phyloP scores from a whole-genome alignment of 1,284 basidiomycete species.

The Tilletia setariae region DNA sequence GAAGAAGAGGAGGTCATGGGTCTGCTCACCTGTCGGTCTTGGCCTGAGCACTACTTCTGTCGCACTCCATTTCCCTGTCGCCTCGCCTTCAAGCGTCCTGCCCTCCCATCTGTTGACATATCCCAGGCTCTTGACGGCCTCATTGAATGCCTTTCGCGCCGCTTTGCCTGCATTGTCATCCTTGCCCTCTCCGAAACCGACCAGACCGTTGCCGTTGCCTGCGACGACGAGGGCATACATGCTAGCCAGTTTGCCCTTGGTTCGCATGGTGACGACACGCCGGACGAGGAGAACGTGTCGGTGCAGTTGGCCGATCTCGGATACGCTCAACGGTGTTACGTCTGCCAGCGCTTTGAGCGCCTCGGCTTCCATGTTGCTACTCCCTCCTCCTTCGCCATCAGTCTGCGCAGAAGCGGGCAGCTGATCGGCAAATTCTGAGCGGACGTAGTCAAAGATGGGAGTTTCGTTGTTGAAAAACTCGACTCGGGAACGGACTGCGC shows the following conservation, averaged over 20 bases:
- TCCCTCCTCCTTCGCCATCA: background rate
- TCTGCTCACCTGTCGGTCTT: conserved; percentile 62
- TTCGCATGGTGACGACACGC: conserved; percentile 74
- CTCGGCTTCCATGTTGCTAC: background rate
- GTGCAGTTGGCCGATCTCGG: conserved; percentile 45
- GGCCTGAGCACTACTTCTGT: conserved; percentile 79
- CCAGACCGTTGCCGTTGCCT: conserved; percentile 77
- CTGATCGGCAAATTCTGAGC: background rate
- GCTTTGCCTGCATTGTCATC: conserved; percentile 65
- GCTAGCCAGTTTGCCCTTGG: conserved; percentile 75
- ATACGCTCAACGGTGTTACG: conserved; percentile 46
- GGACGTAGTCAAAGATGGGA: conserved; percentile 12
- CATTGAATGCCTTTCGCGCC: conserved; percentile 65
- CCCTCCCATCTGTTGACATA: conserved; percentile 82
- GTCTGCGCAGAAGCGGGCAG: background rate
- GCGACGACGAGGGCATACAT: conserved; percentile 71
- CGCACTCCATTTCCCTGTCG: conserved; percentile 79
- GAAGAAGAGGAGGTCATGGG: background rate
- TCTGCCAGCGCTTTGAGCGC: conserved; percentile 26
- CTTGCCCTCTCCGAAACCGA: conserved; percentile 86
- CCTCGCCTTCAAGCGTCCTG: conserved; percentile 80
- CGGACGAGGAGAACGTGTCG: conserved; percentile 48
- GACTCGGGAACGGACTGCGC: background rate
- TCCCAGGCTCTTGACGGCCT: conserved; percentile 82
- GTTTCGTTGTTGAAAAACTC: conserved; percentile 16